Base-by-base conservation (phyloP, 2,329 filamentous ascomycete genomes). In the Stagonosporopsis chrysanthemi region DNA sequence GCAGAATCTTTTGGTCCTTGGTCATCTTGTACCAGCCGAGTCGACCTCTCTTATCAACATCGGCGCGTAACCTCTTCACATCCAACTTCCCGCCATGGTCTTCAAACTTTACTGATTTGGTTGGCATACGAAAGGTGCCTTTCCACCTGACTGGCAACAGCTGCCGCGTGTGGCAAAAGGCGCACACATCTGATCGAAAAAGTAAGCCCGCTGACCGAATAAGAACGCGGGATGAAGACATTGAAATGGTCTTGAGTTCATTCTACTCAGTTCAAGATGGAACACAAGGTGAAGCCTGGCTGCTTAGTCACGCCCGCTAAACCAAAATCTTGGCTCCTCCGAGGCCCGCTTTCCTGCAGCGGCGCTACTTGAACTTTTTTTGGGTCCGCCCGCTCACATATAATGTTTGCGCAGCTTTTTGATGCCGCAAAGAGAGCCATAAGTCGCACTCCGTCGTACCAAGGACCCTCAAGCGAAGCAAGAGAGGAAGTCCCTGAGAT, bases 401-500 rank as follows among this genome's bases (percentile, higher is more conserved):
- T 63, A 40, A 76, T 76, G 74, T 71, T 76, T 49, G 60, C 68
- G 49, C 66, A 66, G 58, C 64, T 74, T 52, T 64, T 71, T 56
- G 63, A 66, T 54, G 68, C 64, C 22, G 70, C 73, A 48, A 68
- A 64, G 61, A 62, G 65, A 58, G 65, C 72, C 39, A 56, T 75
- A 35, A 69, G 65, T 45, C 70, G 71, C 39, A 72, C 69, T 26
- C 70, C 71, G 31, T 75, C 73, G 14, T 60, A 55, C 39, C 71
- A 69, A 52, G 58, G 49, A 55, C 52, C 45, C 44, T 52, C 63
- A n/a, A 65, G 61, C 52, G 66, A 69, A 46, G 23, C 40, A 9
- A 40, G 15, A 53, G 60, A 68, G 28, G 47, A 58, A 9, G 52
- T 56, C 41, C 58, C 65, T 17, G 50, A 60, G 4, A 42, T 59